Percentiles rank a stretch among this genome's conserved stretches.
These are phyloP conservation scores for Sarocladiaceae sp. DNA, from an alignment of 2,329 filamentous ascomycete species.

Conservation along the genomic window DNA sequence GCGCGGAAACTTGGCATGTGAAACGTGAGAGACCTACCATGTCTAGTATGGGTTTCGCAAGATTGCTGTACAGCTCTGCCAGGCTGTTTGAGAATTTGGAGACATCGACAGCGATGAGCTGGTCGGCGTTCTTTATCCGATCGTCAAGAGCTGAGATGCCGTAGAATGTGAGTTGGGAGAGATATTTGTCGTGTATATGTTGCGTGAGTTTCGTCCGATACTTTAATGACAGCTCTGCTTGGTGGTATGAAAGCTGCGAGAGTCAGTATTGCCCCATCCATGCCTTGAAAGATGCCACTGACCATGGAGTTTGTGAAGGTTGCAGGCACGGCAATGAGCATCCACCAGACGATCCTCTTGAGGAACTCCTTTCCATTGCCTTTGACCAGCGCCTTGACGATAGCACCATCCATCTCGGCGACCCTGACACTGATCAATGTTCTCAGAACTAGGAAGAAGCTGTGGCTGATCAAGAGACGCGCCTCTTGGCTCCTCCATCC, in stretches of 20 bases:
- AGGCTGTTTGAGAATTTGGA: constrained; percentile 93
- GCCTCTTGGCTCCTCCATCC: constrained; percentile 87
- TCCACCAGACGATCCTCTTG: constrained; percentile 91
- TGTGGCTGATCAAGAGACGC: constrained; percentile 80
- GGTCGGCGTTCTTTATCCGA: constrained; percentile 96
- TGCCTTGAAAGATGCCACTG: constrained; percentile 21
- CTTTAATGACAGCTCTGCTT: constrained; percentile 86
- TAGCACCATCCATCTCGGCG: constrained; percentile 86
- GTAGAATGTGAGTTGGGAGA: constrained; percentile 97
- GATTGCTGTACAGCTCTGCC: constrained; percentile 90
- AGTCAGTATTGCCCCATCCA: constrained; percentile 1
- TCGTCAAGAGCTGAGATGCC: constrained; percentile 92
- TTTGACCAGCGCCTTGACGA: constrained; percentile 88
- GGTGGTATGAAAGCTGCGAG: constrained; percentile 80
- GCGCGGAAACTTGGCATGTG: constrained; percentile 1
- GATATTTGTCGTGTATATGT: constrained; percentile 89
- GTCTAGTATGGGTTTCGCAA: constrained; percentile 89
- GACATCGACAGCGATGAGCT: constrained; percentile 94
- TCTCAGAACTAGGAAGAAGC: constrained; percentile 81
- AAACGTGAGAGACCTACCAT: constrained; percentile 54
- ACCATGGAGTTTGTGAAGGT: constrained; percentile 99
- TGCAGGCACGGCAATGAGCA: constrained; percentile 90
- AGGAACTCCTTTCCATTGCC: constrained; percentile 89
- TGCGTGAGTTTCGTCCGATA: constrained; percentile 93
- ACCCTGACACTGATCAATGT: constrained; percentile 94